These are phyloP conservation scores for Coemansia sp. DNA, from an alignment of 192 early-diverging fungal genomes.

Conservation along the genomic window DNA sequence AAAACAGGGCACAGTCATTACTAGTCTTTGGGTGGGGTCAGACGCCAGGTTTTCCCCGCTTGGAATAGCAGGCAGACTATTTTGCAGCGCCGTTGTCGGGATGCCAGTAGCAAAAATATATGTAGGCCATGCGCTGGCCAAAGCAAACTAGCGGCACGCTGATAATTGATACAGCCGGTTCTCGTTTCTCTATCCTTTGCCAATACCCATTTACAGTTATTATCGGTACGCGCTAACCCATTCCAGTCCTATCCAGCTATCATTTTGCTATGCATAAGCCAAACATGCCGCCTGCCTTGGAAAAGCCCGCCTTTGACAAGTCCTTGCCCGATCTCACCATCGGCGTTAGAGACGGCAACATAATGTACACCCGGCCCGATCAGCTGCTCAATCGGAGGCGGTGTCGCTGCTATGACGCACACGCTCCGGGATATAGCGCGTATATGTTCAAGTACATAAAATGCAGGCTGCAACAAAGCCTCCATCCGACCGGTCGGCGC, in stretches of 20 bases:
- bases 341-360: slow-evolving; percentile 36
- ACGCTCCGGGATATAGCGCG: slow-evolving; percentile 3
- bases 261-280: background rate
- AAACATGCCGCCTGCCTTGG: background rate
- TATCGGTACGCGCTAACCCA: background rate
- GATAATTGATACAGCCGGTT: background rate
- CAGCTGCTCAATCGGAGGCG: slow-evolving; percentile 35
- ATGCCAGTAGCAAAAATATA: background rate
- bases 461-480: slow-evolving; percentile 8
- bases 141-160: background rate
- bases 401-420: slow-evolving; percentile 29
- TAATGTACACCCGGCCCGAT: slow-evolving; percentile 36
- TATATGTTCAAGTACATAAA: slow-evolving; percentile 22
- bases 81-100: background rate
- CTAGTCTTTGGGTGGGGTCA: background rate
- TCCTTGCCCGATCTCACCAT: slow-evolving; percentile 44
- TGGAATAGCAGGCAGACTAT: background rate
- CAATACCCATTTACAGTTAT: background rate
- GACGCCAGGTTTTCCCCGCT: background rate
- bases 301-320: slow-evolving; percentile 13
- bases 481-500: slow-evolving; percentile 19
- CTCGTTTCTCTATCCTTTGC: background rate
- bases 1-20: slow-evolving; percentile 1
- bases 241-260: background rate
- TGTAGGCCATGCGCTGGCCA: background rate